Evolutionary conservation across 202 grass and related monocot genomes (phyloP), one percentile per base, ranked within the genome.

Genomic region (Setaria italica): DNA sequence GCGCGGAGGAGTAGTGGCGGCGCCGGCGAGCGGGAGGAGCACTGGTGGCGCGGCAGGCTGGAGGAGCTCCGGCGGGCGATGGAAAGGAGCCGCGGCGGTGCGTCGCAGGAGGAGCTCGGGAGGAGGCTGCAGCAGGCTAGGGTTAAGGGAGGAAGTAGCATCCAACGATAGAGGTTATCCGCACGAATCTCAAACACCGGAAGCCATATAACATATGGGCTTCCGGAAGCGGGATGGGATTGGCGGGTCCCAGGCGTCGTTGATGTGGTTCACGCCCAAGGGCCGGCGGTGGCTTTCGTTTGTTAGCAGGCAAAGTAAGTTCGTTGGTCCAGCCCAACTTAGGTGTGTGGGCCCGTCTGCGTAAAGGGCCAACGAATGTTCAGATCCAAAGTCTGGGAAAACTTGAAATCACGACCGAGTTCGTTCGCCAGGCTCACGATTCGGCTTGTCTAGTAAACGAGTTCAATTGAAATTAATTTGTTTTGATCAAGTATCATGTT

Each of bases 301-400:
- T 0, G 48, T 14, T 14, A 3, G 54, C 17, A 56, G 54, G 56
- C 56, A 64, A 33, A 63, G 25, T 74, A 54, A 74, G 15, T 54
- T 54, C 15, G 48, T 74, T 54, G 48, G 72, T 74, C 49, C 49
- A 74, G 49, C 72, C 48, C 72, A 74, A 3, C 72, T 20, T 73
- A 32, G 70, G 1, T 34, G 29, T 4, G 70, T 73, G 70, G 46
- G 29, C 70, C 70, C 25, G 0, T 72, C 3, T 2, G 13, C 70
- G 7, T 33, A 16, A 70, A 50, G 25, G 25, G 21, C 45, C 3
- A 29, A 30, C 46, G 56, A 59, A 72, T 50, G 21, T 32, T 17
- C 4, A 72, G 46, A 16, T 6, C 12, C 15, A 25, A 2, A 49
- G 45, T 7, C 2, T 71, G 4, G 43, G 69, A 71, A 21, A 70